These are phyloP conservation scores for Orbilia ellipsospora DNA, from an alignment of 2,329 filamentous ascomycete species.

Conservation along the genomic window DNA sequence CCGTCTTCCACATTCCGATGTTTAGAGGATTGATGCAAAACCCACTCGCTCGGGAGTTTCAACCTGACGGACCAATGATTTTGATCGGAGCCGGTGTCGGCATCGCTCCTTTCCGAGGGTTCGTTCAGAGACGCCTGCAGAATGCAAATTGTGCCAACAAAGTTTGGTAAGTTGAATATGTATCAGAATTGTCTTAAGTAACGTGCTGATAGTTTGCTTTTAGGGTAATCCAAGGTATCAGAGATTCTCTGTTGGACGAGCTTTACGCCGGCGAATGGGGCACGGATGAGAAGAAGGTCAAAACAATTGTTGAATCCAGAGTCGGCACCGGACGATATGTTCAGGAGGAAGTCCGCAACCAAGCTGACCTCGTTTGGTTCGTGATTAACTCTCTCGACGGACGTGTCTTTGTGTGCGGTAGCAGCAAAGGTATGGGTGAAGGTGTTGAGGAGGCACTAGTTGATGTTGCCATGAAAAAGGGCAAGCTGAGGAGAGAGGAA, in stretches of 20 bases:
- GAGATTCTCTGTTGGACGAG: constrained; percentile 94
- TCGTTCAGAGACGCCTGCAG: constrained; percentile 92
- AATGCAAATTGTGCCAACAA: constrained; percentile 97
- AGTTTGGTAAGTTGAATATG: constrained; percentile 72
- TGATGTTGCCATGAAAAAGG: constrained; percentile 92
- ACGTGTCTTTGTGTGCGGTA: constrained; percentile 94
- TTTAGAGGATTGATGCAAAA: constrained; percentile 99
- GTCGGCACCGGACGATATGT: constrained; percentile 87
- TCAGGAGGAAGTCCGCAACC: constrained; percentile 90
- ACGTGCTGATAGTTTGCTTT: constrained; percentile 23
- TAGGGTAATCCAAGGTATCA: constrained; percentile 83
- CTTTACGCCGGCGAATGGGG: constrained; percentile 97
- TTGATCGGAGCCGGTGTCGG: constrained; percentile 96
- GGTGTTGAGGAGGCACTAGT: constrained; percentile 89
- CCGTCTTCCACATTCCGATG: constrained; percentile 85
- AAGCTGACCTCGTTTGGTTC: constrained; percentile 98
- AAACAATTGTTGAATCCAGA: constrained; percentile 81
- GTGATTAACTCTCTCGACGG: constrained; percentile 97
- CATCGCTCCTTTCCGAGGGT: constrained; percentile 96
- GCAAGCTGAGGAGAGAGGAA: constrained; percentile 82
- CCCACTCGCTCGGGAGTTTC: constrained; percentile 89
- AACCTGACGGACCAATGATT: constrained; percentile 94
- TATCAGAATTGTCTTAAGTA: neutral
- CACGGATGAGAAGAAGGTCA: constrained; percentile 86
- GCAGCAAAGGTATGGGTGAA: constrained; percentile 95